phyloP scores from a whole-genome alignment of 805 yeast species.

The Dipodascus geniculatus region DNA sequence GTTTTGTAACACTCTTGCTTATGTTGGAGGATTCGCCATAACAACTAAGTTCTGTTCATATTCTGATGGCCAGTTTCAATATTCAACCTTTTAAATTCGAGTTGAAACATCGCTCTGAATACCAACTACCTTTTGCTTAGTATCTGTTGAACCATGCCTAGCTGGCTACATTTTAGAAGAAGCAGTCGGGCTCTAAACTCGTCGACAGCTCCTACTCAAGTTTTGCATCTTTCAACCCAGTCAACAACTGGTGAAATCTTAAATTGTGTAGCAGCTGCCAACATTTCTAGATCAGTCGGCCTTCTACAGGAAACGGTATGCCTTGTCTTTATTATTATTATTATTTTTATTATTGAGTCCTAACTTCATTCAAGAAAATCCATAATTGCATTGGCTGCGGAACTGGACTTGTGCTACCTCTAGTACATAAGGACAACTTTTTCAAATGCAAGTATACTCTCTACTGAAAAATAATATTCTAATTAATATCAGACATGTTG shows the following conservation, averaged over 20 bases:
- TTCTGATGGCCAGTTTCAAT: neutral
- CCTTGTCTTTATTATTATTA: neutral
- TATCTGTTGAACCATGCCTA: neutral
- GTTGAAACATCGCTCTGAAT: too few relatives aligned
- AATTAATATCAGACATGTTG: neutral
- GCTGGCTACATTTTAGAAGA: neutral
- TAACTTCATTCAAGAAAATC: constrained; percentile 2
- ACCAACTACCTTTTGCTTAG: neutral
- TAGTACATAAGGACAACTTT: constrained; percentile 9
- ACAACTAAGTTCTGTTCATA: neutral
- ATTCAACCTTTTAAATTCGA: too few relatives aligned
- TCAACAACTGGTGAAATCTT: constrained; percentile 14
- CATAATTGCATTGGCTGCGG: constrained; percentile 22
- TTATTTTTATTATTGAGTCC: constrained; percentile 2
- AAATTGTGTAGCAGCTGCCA: constrained; percentile 14
- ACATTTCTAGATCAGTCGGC: constrained; percentile 3
- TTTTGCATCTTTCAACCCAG: constrained; percentile 12
- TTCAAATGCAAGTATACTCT: constrained; percentile 39
- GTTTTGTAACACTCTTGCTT: neutral
- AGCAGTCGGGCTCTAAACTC: neutral
- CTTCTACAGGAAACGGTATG: neutral
- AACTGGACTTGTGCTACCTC: constrained; percentile 18
- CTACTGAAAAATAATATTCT: neutral
- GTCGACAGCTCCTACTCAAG: neutral
- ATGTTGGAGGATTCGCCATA: neutral